Evolutionary conservation across 1,284 basidiomycete genomes (phyloP).

Genomic region (Austroboletus novae-zelandiae): DNA sequence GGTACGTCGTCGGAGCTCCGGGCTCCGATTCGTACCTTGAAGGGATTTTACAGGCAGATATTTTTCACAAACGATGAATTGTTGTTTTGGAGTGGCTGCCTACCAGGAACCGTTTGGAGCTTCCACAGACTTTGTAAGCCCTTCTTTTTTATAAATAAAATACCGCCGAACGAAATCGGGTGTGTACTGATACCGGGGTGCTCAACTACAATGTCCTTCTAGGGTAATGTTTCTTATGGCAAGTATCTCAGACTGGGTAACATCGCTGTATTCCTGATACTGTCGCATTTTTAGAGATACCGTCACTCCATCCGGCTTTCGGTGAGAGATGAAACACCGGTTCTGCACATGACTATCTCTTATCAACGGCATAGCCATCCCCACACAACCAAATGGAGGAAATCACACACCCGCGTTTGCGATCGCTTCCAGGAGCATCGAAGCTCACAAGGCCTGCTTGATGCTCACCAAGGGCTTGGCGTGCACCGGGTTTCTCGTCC

Average conservation of each 20-base stretch:
- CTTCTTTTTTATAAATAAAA: slow-evolving; percentile 15
- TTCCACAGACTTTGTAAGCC: slow-evolving; percentile 64
- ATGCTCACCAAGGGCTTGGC: slow-evolving; percentile 60
- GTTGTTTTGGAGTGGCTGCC: slow-evolving; percentile 39
- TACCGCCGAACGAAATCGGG: neutral
- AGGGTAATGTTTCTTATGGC: slow-evolving; percentile 73
- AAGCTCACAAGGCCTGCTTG: slow-evolving; percentile 63
- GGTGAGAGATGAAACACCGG: slow-evolving; percentile 37
- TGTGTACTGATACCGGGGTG: slow-evolving; percentile 1
- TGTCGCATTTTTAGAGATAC: slow-evolving; percentile 44
- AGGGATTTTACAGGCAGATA: slow-evolving; percentile 37
- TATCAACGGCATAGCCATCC: slow-evolving; percentile 49
- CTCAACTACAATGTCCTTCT: slow-evolving; percentile 14
- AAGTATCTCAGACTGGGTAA: slow-evolving; percentile 23
- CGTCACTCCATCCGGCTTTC: slow-evolving; percentile 62
- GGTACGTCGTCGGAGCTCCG: slow-evolving; percentile 36
- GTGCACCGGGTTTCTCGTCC: slow-evolving; percentile 53
- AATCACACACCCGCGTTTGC: slow-evolving; percentile 71
- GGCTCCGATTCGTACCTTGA: neutral
- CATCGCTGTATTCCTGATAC: slow-evolving; percentile 11
- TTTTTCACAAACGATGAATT: slow-evolving; percentile 43
- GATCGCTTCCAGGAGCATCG: slow-evolving; percentile 52
- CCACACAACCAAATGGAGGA: slow-evolving; percentile 56
- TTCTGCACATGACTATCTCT: slow-evolving; percentile 1
- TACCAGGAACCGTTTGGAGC: slow-evolving; percentile 41